Evolutionary conservation across 768 basidiomycete genomes (phyloP), one percentile per base, ranked within the genome.

Genomic region (Erythrobasidium yunnanense): DNA sequence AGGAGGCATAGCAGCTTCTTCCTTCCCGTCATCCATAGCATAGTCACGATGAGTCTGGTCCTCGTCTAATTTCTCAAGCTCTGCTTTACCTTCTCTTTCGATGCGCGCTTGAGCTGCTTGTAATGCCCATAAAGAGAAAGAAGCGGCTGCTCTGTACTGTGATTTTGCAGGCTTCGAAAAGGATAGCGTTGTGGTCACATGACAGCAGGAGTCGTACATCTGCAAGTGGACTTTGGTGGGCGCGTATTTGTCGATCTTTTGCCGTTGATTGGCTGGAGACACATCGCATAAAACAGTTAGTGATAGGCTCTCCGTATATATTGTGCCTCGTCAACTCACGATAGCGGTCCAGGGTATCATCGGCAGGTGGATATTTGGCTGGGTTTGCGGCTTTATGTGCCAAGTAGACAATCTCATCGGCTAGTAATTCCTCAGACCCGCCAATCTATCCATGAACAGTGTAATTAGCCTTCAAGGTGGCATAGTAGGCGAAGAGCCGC

Each of bases 321-420:
- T 27, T 5, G 18, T 29, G 22, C 2, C 20, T n/a, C 6, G 4
- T 17, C 6, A 22, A 34, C 54, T 55, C 25, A 55, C 54, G 75
- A 52, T 78, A 73, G 57, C 77, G 82, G 79, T 76, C 74, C 17
- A 84, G 75, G 1, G 84, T 78, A n/a, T 83, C 83, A 18, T 80
- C 75, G 27, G 84, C 78, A 0, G 82, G 76, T 1, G 86, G 86
- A 74, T 82, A 93, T 67, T 78, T 80, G 2, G 83, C 81, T 0
- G 95, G 95, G 74, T 87, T 76, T 1, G 89, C 88, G 32, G 95
- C 95, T 74, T 87, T 90, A 73, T 97, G 93, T 0, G 93, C 91
- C 3, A 71, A 42, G 73, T 89, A 96, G 30, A 95, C 83, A 34
- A 89, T 84, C 75, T 96, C 93, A 73, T 97, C 93, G 58, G 90